Conservation (phyloP, 495 filamentous ascomycete species). For the Penicillium pulvis region DNA sequence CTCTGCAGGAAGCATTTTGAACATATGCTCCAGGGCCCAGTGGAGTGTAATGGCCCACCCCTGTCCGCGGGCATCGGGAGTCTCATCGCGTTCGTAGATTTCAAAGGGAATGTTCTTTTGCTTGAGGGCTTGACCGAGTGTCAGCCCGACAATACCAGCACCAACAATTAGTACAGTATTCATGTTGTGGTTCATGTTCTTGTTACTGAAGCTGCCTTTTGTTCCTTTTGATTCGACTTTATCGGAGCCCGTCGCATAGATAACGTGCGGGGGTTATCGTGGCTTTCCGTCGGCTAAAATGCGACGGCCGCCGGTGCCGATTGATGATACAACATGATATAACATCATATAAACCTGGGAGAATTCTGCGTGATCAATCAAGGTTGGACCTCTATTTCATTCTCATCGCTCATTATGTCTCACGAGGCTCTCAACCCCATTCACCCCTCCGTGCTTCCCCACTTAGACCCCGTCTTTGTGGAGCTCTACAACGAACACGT, state of each 20-base stretch:
- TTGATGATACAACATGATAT: not conserved
- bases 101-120: slow-evolving; percentile 43
- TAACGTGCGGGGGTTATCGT: slow-evolving; percentile 24
- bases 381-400: not conserved
- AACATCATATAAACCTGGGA: not conserved
- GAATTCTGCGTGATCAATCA: not conserved
- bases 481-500: slow-evolving; percentile 34
- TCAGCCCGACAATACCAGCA: slow-evolving; percentile 58
- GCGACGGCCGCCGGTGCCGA: slow-evolving; percentile 12
- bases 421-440: slow-evolving; percentile 38
- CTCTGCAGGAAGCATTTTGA: slow-evolving; percentile 48
- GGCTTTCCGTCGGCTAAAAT: slow-evolving; percentile 22
- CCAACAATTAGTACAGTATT: slow-evolving; percentile 55
- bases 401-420: slow-evolving; percentile 12
- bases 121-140: slow-evolving; percentile 57
- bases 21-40: slow-evolving; percentile 55
- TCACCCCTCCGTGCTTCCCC: slow-evolving; percentile 28
- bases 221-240: slow-evolving; percentile 1
- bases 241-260: slow-evolving; percentile 37
- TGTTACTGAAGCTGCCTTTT: slow-evolving; percentile 2
- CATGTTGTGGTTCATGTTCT: slow-evolving; percentile 4
- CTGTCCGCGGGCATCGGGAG: slow-evolving; percentile 40
- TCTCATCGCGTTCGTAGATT: slow-evolving; percentile 57
- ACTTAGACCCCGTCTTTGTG: slow-evolving; percentile 32
- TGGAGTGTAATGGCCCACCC: slow-evolving; percentile 65